Evolutionary conservation across 805 yeast species (phyloP).

Genomic region (Wickerhamiella occidentalis): DNA sequence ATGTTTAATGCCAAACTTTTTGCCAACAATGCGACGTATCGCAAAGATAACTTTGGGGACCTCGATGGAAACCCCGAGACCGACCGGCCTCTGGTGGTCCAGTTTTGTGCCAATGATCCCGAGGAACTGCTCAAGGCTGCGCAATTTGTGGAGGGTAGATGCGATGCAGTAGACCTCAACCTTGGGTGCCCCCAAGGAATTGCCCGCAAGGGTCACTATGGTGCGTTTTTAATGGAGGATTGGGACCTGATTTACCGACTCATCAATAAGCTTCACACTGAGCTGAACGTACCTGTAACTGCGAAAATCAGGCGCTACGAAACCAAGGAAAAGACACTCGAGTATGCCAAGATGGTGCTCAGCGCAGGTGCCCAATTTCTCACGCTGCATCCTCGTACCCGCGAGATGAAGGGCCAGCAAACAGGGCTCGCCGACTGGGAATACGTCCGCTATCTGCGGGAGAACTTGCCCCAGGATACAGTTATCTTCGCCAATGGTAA

Average conservation of each 20-base stretch:
- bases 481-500: constrained; percentile 94
- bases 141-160: constrained; percentile 57
- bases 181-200: constrained; percentile 98
- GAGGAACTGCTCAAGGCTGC: constrained; percentile 76
- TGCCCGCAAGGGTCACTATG: constrained; percentile 89
- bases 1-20: constrained; percentile 91
- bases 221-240: constrained; percentile 93
- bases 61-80: constrained; percentile 55
- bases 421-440: constrained; percentile 96
- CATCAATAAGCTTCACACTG: constrained; percentile 59
- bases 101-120: constrained; percentile 94
- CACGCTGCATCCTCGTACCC: constrained; percentile 88
- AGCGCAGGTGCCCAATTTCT: constrained; percentile 91
- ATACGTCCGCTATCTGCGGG: constrained; percentile 58
- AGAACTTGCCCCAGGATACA: constrained; percentile 65
- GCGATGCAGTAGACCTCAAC: constrained; percentile 94
- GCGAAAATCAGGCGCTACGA: constrained; percentile 89
- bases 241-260: constrained; percentile 72
- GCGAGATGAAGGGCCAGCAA: constrained; percentile 95
- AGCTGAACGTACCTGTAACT: constrained; percentile 77
- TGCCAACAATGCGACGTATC: constrained; percentile 70
- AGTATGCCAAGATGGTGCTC: constrained; percentile 78
- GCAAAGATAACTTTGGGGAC: constrained; percentile 51
- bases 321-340: constrained; percentile 68
- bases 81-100: constrained; percentile 85